Base-by-base conservation (phyloP, 1,284 basidiomycete species). In the Mrakiaceae sp. region DNA sequence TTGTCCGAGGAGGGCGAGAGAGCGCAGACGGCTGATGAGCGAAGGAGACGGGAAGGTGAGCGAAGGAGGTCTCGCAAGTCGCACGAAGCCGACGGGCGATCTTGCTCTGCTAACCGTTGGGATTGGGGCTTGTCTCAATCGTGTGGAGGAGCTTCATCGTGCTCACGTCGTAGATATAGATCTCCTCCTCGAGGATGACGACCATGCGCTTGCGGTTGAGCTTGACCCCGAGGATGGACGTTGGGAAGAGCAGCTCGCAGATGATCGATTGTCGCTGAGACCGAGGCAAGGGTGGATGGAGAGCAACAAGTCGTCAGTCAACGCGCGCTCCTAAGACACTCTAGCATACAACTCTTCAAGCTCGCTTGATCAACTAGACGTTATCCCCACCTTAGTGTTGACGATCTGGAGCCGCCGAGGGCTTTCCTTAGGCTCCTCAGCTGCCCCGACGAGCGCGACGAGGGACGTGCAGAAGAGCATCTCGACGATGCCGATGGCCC, bases 391-490 rank as follows among this genome's bases (percentile, higher is more conserved):
- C 83, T 95, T 97, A 9, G 95, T 98, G 74, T 98, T 98, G 62
- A 98, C 91, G 67, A 98, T 98, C 79, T 97, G 93, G 60, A 98
- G 78, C 74, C 94, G 90, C 16, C 95, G 81, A 3, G 93, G 92
- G 74, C 87, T 90, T 48, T 87, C 88, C 66, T 87, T 84, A 11
- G 87, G 87, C 62, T 88, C 86, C 53, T 97, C 92, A 8, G 90
- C 90, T 0, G 91, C 91, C 8, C 10, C 94, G 43, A 98, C 95
- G 49, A 98, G 81, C 0, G 95, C 95, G 62, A 98, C 92, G 67
- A 98, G 83, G 8, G 92, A 96, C 3, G 96, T 98, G 78, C 93
- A 97, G 79, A 99, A 99, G 67, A 98, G 82, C 95, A 99, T 99
- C 77, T 98, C 95, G 10, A 98, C 94, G 68, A 96, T 94, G 42